Base-by-base conservation (phyloP, 192 early-diverging fungal genomes). In the Dispira simplex region DNA sequence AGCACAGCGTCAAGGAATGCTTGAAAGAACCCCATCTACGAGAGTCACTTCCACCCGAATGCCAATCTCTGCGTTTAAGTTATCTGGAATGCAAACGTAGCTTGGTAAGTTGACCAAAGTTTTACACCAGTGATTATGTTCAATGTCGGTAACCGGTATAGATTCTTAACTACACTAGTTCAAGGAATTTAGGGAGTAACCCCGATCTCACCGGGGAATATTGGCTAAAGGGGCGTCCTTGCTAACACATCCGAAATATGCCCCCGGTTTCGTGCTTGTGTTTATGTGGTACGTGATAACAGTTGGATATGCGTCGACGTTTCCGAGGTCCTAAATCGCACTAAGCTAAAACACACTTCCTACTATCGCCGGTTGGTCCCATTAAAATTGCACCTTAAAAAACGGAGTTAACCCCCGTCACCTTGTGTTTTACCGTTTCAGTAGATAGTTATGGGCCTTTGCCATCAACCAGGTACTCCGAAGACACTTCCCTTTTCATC, bases 41-140 rank as follows among this genome's bases (percentile, higher is more conserved):
- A 65, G 77, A 77, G 53, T 73, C 71, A 46, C 62, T 73, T 55
- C 54, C 54, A 8, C 79, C 80, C 59, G 77, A 77, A 25, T 79
- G 79, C 39, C 74, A 79, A 63, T 78, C 70, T 43, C 77, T 82
- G 27, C 69, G 65, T 20, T 79, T 79, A 48, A 75, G 73, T 90
- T 74, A 92, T 90, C 52, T 87, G 84, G 54, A 56, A 56, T 56
- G 54, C 54, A 56, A 56, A 25, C 54, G 54, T 56, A 56, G 54
- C 9, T 25, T 56, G 54, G 54, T 56, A 56, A 56, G 54, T 56
- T 51, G 23, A 18, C 23, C 1, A 20, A 20, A 8, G 16, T 51
- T 23, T 51, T 51, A 51, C 23, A 20, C 16, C 23, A 4, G n/a
- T 51, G 16, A 51, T 51, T 47, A 47, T 47, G 11, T 13, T 8